A percentile compares a stretch with the other conserved stretches of the same genome.
These are phyloP conservation scores for Plantago major DNA, from an alignment of 257 asterid genomes.

Conservation along the genomic window DNA sequence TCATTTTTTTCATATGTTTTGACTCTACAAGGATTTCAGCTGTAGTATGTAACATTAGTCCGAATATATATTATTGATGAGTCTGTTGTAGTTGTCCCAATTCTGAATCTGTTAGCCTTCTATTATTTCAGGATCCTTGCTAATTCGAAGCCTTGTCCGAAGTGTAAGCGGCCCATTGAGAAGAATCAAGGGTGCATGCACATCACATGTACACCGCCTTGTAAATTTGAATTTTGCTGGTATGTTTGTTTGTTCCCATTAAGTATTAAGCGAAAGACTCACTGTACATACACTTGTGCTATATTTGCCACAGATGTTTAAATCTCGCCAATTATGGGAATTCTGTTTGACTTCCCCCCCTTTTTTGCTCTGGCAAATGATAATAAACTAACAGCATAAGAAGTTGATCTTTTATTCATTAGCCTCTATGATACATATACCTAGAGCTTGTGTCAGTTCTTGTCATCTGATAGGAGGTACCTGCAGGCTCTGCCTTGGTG, in stretches of 20 bases:
- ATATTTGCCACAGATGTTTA: background rate
- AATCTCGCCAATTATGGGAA: background rate
- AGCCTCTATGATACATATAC: slow-evolving; percentile 16
- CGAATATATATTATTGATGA: no score
- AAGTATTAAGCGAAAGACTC: slow-evolving; percentile 13
- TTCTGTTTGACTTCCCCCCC: slow-evolving; percentile 6
- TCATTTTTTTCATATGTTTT: background rate
- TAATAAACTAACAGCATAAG: slow-evolving; percentile 2
- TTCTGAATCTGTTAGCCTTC: slow-evolving; percentile 20
- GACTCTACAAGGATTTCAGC: background rate
- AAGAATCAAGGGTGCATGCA: slow-evolving; percentile 99
- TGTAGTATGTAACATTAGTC: no score
- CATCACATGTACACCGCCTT: slow-evolving; percentile 95
- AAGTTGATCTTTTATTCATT: slow-evolving; percentile 7
- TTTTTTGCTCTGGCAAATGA: slow-evolving; percentile 12
- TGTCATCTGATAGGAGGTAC: slow-evolving; percentile 27
- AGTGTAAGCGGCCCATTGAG: slow-evolving; percentile 99
- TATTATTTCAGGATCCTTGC: slow-evolving; percentile 81
- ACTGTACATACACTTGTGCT: slow-evolving; percentile 15
- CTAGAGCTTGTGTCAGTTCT: slow-evolving; percentile 10
- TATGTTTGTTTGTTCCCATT: slow-evolving; percentile 30
- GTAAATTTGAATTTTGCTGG: slow-evolving; percentile 99
- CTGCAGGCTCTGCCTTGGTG: slow-evolving; percentile 95
- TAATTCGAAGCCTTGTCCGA: slow-evolving; percentile 97
- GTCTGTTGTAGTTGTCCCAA: no score